phyloP scores from a whole-genome alignment of 148 eudicot species.

The Dysphania ambrosioides region DNA sequence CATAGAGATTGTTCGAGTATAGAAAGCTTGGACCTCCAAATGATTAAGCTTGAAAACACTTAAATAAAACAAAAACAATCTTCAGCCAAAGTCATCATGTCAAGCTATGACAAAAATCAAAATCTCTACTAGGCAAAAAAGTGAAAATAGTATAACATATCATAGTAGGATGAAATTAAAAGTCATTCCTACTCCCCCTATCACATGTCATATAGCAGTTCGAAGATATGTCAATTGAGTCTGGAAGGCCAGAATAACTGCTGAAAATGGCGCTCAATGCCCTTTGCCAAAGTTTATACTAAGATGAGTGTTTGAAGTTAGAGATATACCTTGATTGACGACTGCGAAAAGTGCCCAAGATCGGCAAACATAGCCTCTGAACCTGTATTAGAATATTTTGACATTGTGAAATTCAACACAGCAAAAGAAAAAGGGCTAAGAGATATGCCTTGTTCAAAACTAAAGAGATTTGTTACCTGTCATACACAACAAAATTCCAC shows the following conservation, averaged over 20 bases:
- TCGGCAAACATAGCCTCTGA: conserved; percentile 99
- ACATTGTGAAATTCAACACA: not conserved
- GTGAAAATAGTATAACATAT: too few relatives aligned
- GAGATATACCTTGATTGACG: conserved; percentile 75
- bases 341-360: conserved; percentile 95
- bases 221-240: not conserved
- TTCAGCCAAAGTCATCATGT: too few relatives aligned
- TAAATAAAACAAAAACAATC: too few relatives aligned
- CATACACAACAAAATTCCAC: conserved; percentile 89
- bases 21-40: not conserved
- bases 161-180: not conserved
- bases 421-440: conserved; percentile 4
- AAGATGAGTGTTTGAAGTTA: not conserved
- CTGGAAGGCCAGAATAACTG: not conserved
- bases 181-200: not conserved
- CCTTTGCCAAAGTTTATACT: not conserved
- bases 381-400: conserved; percentile 43
- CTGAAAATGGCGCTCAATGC: not conserved
- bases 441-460: not conserved
- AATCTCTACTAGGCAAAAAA: too few relatives aligned
- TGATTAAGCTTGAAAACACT: not conserved
- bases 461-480: conserved; percentile 48
- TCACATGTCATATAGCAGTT: not conserved
- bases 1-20: not conserved
- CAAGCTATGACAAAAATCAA: too few relatives aligned